Conservation (phyloP, 768 basidiomycete species). For the Terana coerulea region DNA sequence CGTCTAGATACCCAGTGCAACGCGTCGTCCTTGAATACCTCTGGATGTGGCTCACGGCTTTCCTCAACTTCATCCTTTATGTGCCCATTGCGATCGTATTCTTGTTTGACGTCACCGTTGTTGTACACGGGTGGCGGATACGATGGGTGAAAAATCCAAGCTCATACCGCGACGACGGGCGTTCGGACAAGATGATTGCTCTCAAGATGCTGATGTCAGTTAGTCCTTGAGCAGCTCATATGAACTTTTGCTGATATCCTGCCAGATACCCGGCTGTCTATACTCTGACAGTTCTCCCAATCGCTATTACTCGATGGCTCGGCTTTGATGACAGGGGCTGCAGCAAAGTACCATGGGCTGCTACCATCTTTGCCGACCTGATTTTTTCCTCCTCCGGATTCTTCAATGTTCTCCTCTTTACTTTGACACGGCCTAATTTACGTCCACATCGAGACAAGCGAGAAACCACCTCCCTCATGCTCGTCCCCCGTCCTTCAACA, state of each 20-base stretch:
- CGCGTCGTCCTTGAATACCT: slow-evolving; percentile 46
- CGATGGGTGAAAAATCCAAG: slow-evolving; percentile 13
- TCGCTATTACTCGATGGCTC: slow-evolving; percentile 38
- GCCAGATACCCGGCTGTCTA: slow-evolving; percentile 45
- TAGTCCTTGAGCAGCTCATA: not conserved
- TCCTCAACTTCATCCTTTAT: slow-evolving; percentile 41
- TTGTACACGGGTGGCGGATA: slow-evolving; percentile 29
- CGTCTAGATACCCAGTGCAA: slow-evolving; percentile 29
- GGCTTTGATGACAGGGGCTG: slow-evolving; percentile 25
- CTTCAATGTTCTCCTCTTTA: slow-evolving; percentile 39
- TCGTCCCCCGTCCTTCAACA: no score
- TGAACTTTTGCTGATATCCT: slow-evolving; percentile 1
- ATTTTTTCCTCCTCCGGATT: slow-evolving; percentile 43
- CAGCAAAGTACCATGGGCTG: slow-evolving; percentile 28
- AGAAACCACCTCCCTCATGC: not conserved
- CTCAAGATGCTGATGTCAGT: slow-evolving; percentile 47
- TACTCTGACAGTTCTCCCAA: slow-evolving; percentile 37
- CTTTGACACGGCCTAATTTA: slow-evolving; percentile 36
- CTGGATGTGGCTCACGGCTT: slow-evolving; percentile 49
- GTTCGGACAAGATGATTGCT: slow-evolving; percentile 27
- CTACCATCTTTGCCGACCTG: slow-evolving; percentile 36
- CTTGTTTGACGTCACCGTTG: slow-evolving; percentile 16
- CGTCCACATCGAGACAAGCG: slow-evolving; percentile 22
- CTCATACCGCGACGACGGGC: slow-evolving; percentile 11
- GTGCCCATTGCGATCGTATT: slow-evolving; percentile 41